Base-by-base conservation (phyloP, 2,329 filamentous ascomycete species). In the Blastomyces silverae region DNA sequence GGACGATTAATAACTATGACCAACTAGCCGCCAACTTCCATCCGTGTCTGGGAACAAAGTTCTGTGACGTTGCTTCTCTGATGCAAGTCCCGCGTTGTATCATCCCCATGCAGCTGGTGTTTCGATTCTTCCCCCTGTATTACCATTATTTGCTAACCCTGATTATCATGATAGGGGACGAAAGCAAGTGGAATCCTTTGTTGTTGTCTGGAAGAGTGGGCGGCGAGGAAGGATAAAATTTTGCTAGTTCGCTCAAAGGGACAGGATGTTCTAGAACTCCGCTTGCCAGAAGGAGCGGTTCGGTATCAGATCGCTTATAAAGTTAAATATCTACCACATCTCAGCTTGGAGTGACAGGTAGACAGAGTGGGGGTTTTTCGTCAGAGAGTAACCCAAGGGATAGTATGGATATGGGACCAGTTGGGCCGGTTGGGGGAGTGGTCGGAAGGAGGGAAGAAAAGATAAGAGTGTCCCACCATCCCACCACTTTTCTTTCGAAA, bases 1-100 rank as follows among this genome's bases (percentile, higher is more conserved):
- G 39, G 15, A 11, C 17, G 57, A 42, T 60, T 42, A 60, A 46
- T 42, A 46, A 60, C n/a, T n/a, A 39, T 57, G 10, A 37, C 34
- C 34, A 37, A 37, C 8, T 37, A 37, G 34, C 20, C 34, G 37
- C n/a, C 56, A 20, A 58, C 13, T n/a, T 22, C n/a, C 8, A n/a
- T 22, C 20, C 10, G 2, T 13, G 11, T 34, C 53, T 44, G 34
- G 8, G 34, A 37, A 37, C 34, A 37, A 37, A 37, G 34, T 37
- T 34, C 31, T 37, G 34, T 37, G 34, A 55, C 28, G 8, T 57
- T 37, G 53, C 20, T 37, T 2, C 20, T 17, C 5, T n/a, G 15
- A n/a, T n/a, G 11, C 25, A 39, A n/a, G n/a, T 8, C n/a, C n/a
- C 34, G 34, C 34, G 34, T 8, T 37, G n/a, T 42, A 22, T 59